These are phyloP conservation scores for Pyrrhoderma lamaoense DNA, from an alignment of 1,284 basidiomycete genomes.

Conservation along the genomic window DNA sequence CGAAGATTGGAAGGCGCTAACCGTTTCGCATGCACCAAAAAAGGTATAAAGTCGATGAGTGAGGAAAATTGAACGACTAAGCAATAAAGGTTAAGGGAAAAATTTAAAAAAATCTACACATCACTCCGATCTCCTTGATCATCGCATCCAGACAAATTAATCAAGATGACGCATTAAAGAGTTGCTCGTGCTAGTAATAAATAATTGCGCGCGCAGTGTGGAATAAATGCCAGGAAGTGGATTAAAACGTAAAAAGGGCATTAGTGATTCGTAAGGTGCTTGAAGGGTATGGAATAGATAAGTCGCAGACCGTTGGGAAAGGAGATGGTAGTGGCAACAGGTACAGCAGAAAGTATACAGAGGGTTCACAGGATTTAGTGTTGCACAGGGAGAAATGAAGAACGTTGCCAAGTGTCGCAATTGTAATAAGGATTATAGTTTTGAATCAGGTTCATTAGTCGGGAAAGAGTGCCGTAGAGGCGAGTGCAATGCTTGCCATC, in stretches of 20 bases:
- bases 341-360: not conserved
- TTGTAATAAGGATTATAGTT: not conserved
- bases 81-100: not conserved
- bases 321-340: constrained; percentile 2
- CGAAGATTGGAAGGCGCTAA: not conserved
- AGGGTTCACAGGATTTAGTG: not conserved
- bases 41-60: not conserved
- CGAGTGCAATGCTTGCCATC: constrained; percentile 10
- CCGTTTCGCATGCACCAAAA: not conserved
- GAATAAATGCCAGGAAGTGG: not conserved
- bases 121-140: not conserved
- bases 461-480: constrained; percentile 7
- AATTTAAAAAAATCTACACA: not conserved
- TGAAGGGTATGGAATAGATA: constrained; percentile 9
- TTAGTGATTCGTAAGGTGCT: constrained; percentile 14
- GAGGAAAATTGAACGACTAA: not conserved
- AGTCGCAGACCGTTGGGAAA: not conserved
- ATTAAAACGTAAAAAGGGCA: constrained; percentile 7
- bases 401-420: not conserved
- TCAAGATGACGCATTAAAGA: not conserved
- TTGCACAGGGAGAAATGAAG: not conserved
- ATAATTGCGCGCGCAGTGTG: too few species aligned
- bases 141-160: constrained; percentile 3
- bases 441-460: not conserved
- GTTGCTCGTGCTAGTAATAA: not conserved